phyloP scores from a whole-genome alignment of 768 basidiomycete genomes.

The Mycena chlorophos region DNA sequence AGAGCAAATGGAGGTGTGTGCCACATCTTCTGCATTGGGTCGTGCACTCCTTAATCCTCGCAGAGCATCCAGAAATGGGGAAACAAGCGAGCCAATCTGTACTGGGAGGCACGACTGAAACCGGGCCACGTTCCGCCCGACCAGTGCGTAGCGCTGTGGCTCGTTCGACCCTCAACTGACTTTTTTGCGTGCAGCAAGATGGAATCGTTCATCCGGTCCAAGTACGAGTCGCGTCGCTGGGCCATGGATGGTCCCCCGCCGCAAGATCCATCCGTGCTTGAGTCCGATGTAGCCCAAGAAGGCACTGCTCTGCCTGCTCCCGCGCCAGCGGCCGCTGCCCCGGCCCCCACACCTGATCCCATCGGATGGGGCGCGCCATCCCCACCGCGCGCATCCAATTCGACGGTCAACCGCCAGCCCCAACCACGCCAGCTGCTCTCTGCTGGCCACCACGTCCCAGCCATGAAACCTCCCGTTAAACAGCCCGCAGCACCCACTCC shows the following conservation, averaged over 20 bases:
- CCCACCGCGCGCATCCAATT: conserved; percentile 31
- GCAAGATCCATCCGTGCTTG: conserved; percentile 75
- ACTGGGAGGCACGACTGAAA: conserved; percentile 97
- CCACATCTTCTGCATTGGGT: not conserved
- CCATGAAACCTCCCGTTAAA: conserved; percentile 16
- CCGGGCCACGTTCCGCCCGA: conserved; percentile 90
- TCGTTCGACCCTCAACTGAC: not conserved
- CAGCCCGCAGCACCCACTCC: conserved; percentile 30
- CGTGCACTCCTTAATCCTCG: conserved; percentile 34
- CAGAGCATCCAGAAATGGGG: conserved; percentile 85
- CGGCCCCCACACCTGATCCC: conserved; percentile 27
- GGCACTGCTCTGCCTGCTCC: conserved; percentile 31
- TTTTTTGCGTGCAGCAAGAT: conserved; percentile 94
- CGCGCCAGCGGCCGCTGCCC: too few relatives aligned
- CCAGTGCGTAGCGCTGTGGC: conserved; percentile 61
- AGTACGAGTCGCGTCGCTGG: conserved; percentile 94
- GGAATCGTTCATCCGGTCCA: conserved; percentile 95
- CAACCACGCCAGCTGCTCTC: conserved; percentile 61
- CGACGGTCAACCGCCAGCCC: conserved; percentile 42
- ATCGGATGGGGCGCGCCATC: conserved; percentile 34
- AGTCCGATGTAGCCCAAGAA: conserved; percentile 38
- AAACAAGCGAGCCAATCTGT: conserved; percentile 86
- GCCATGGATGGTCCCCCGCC: conserved; percentile 89
- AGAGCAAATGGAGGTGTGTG: conserved; percentile 88
- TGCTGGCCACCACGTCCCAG: conserved; percentile 29